Percentiles rank a stretch among this genome's conserved stretches.
These are phyloP conservation scores for Corymbia citriodora DNA, from an alignment of 441 rosid species.

Conservation along the genomic window DNA sequence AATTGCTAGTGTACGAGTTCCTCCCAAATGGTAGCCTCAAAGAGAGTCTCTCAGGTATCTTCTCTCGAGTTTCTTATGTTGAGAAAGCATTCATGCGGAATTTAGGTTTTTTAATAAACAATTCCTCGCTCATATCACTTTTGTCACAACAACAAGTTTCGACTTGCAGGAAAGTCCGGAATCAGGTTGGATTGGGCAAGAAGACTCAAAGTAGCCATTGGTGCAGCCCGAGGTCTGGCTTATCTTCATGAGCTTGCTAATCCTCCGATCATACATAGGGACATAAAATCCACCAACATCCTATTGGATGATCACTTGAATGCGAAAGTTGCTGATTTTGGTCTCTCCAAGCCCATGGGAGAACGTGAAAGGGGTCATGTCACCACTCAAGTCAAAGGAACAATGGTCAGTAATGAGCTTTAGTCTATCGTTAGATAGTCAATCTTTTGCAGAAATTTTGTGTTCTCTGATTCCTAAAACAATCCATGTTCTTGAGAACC, in stretches of 20 bases:
- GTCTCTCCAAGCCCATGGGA: conserved; percentile 62
- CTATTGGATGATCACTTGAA: conserved; percentile 56
- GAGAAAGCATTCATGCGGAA: background rate
- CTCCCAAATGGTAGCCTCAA: conserved; percentile 59
- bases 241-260: conserved; percentile 82
- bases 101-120: background rate
- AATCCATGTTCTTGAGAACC: background rate
- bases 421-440: background rate
- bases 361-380: conserved; percentile 46
- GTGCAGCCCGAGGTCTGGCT: conserved; percentile 65
- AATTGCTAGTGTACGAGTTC: conserved; percentile 71
- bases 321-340: conserved; percentile 86
- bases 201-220: conserved; percentile 68
- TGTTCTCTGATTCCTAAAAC: background rate
- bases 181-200: conserved; percentile 66
- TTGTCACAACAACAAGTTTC: background rate
- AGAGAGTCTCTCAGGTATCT: conserved; percentile 67
- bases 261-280: conserved; percentile 82
- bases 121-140: background rate
- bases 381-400: conserved; percentile 82
- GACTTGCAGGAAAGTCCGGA: conserved; percentile 58
- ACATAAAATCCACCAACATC: conserved; percentile 67
- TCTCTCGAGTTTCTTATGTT: background rate
- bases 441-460: background rate
- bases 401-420: conserved; percentile 56